A percentile compares a stretch with the other conserved stretches of the same genome.
Evolutionary conservation across 2,329 filamentous ascomycete species (phyloP).

Genomic region (Teratosphaeria nubilosa): DNA sequence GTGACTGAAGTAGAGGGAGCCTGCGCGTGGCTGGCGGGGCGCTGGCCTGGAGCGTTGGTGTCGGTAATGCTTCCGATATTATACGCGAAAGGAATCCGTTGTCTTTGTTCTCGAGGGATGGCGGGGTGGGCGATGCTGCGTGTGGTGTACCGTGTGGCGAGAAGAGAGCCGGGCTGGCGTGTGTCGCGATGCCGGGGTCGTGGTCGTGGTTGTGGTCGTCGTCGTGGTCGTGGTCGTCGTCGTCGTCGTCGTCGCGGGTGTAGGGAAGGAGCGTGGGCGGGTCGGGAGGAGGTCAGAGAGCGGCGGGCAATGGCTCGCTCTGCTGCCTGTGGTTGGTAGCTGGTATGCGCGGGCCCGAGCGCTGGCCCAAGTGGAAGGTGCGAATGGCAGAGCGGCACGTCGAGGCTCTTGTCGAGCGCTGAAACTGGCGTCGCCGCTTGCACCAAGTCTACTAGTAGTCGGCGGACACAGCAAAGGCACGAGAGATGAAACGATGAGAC

Average conservation of each 20-base stretch:
- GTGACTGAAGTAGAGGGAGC: not conserved
- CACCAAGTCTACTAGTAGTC: too few species aligned
- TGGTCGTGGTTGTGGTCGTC: too few species aligned
- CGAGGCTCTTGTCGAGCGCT: not conserved
- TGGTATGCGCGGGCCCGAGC: not conserved
- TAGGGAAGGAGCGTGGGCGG: not conserved
- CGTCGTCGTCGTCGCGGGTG: too few species aligned
- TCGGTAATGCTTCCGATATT: not conserved
- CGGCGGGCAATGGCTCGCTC: not conserved
- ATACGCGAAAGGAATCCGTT: not conserved
- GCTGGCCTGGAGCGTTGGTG: not conserved
- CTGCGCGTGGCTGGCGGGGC: not conserved
- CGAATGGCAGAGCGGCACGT: too few species aligned
- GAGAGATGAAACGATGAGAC: too few species aligned
- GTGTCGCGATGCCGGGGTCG: not conserved
- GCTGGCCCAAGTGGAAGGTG: not conserved
- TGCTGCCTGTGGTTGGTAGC: not conserved
- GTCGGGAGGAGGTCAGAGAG: not conserved
- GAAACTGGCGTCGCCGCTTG: not conserved
- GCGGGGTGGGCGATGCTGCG: not conserved
- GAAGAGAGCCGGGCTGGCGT: not conserved
- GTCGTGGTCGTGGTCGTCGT: too few species aligned
- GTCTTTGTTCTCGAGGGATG: not conserved
- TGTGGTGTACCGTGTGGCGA: not conserved
- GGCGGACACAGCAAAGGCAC: too few species aligned